Evolutionary conservation across 176 grass and related monocot genomes (phyloP).

Genomic region (Bolboschoenus planiculmis): DNA sequence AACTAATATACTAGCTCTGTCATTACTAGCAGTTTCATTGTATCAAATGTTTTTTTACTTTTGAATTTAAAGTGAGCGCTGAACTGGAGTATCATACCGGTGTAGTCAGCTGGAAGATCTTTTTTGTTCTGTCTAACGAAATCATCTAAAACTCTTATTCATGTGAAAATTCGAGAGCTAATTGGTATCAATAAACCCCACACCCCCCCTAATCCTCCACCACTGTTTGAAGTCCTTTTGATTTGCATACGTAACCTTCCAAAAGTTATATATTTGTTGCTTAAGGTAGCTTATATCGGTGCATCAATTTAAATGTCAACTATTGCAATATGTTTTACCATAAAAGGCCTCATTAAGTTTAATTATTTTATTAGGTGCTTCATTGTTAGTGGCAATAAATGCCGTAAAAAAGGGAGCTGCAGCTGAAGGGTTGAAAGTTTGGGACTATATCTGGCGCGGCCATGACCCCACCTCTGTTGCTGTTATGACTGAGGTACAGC

Average conservation of each 20-base stretch:
- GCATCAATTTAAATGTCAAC: not conserved
- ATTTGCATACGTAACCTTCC: not conserved
- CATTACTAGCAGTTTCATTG: not conserved
- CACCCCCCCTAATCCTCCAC: not conserved
- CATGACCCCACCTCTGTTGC: constrained; percentile 99
- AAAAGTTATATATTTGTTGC: not conserved
- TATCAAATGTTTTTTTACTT: not conserved
- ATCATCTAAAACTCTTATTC: not conserved
- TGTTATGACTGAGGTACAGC: constrained; percentile 84
- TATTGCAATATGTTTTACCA: not conserved
- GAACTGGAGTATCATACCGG: not conserved
- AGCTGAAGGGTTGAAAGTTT: constrained; percentile 77
- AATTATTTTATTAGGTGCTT: constrained; percentile 57
- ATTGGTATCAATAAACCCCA: not conserved
- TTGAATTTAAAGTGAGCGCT: not conserved
- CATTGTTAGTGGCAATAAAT: constrained; percentile 89
- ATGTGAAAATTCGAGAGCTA: not conserved
- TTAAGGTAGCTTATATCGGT: not conserved
- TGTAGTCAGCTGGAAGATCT: not conserved
- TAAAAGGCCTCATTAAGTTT: not conserved
- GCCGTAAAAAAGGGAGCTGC: constrained; percentile 90
- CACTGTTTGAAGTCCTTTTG: not conserved
- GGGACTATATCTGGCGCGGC: constrained; percentile 94
- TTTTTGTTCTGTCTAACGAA: not conserved
- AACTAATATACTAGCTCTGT: not conserved